Conservation (phyloP, 306 rosid genomes). For the Delonix regia region DNA sequence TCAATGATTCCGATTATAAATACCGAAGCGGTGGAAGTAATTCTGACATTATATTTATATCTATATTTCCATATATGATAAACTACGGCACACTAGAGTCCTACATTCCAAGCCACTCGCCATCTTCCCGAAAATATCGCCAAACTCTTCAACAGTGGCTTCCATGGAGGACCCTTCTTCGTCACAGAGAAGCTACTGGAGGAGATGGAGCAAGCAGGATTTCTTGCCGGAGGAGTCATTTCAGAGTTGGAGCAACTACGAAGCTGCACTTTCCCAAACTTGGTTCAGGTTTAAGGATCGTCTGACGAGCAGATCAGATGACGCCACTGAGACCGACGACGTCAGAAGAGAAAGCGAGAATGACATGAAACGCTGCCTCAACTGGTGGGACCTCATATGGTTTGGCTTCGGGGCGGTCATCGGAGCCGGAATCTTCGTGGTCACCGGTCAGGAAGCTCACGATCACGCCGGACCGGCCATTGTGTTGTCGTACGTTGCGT, state of each 20-base stretch:
- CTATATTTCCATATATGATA: no score
- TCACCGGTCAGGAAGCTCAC: slow-evolving; percentile 70
- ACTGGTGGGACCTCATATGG: slow-evolving; percentile 84
- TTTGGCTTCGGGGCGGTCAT: slow-evolving; percentile 76
- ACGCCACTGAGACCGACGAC: slow-evolving; percentile 49
- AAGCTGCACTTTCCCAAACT: slow-evolving; percentile 58
- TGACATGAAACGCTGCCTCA: slow-evolving; percentile 57
- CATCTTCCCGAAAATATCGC: slow-evolving; percentile 1
- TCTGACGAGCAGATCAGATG: slow-evolving; percentile 57
- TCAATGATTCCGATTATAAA: no score
- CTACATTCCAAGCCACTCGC: not conserved
- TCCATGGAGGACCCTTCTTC: not conserved
- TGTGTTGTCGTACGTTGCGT: slow-evolving; percentile 64
- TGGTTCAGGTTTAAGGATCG: slow-evolving; percentile 65
- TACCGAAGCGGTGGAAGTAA: no score
- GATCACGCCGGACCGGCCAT: slow-evolving; percentile 71
- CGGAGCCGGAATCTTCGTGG: slow-evolving; percentile 82
- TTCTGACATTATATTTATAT: no score
- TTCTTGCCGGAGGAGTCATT: slow-evolving; percentile 83
- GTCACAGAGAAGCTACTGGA: slow-evolving; percentile 65
- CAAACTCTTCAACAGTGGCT: slow-evolving; percentile 29
- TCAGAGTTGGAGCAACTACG: slow-evolving; percentile 64
- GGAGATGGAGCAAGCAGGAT: slow-evolving; percentile 67
- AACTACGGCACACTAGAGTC: no score
- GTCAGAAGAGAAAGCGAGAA: slow-evolving; percentile 59